phyloP scores from a whole-genome alignment of 1,284 basidiomycete genomes.

The Microbotryum lychnidis-dioicae region DNA sequence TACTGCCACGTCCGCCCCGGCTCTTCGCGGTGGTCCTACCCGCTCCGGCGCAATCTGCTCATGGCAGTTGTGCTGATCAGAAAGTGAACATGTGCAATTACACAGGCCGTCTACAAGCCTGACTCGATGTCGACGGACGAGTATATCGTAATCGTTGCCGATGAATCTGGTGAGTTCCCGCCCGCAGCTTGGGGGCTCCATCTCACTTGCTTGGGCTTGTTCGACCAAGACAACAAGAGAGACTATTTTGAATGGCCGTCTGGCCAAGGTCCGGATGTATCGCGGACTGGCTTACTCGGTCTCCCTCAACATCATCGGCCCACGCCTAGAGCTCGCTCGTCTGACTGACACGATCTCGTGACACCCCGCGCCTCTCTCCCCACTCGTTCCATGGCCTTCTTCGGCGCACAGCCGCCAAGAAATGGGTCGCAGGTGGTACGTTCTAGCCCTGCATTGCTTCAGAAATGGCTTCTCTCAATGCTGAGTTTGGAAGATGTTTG shows the following conservation, averaged over 20 bases:
- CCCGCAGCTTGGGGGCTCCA: not conserved
- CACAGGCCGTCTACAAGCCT: constrained; percentile 34
- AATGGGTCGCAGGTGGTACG: constrained; percentile 40
- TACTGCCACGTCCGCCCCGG: too few relatives aligned
- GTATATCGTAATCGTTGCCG: constrained; percentile 40
- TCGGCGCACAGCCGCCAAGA: constrained; percentile 27
- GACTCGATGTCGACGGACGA: constrained; percentile 41
- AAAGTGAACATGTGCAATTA: not conserved
- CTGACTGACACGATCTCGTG: not conserved
- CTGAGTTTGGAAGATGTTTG: too few relatives aligned
- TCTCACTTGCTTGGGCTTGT: not conserved
- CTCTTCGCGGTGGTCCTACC: too few relatives aligned
- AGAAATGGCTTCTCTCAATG: too few relatives aligned
- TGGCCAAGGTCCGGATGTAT: too few relatives aligned
- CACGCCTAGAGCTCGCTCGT: not conserved
- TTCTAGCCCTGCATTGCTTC: not conserved
- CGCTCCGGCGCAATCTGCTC: too few relatives aligned
- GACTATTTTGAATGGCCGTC: too few relatives aligned
- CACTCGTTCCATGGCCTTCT: not conserved
- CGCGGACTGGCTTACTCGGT: too few relatives aligned
- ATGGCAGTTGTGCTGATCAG: not conserved
- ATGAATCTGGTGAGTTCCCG: constrained; percentile 28
- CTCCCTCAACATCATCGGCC: not conserved
- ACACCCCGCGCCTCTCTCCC: too few relatives aligned
- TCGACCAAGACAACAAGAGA: too few relatives aligned